phyloP scores from a whole-genome alignment of 352 stramenopile genomes.

The Phytophthora pluvialis region DNA sequence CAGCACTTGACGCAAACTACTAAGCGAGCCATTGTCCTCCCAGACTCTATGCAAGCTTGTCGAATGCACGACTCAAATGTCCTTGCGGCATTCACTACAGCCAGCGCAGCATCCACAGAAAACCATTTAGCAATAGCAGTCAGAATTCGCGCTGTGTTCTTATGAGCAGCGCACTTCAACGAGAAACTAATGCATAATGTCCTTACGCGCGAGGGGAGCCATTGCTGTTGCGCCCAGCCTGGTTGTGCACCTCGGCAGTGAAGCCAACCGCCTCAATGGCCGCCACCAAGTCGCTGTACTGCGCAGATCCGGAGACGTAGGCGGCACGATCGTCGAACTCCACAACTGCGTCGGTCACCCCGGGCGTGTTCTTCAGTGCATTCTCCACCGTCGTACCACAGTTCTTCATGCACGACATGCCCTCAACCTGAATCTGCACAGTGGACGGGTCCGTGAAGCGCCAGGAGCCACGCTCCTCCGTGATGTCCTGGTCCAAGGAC shows the following conservation, averaged over 20 bases:
- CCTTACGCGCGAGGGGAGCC: constrained; percentile 66
- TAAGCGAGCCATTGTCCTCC: constrained; percentile 6
- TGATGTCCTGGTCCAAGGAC: constrained; percentile 72
- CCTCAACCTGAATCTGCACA: constrained; percentile 80
- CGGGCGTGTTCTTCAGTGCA: constrained; percentile 63
- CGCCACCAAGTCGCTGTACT: constrained; percentile 59
- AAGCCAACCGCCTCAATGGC: constrained; percentile 77
- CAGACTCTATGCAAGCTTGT: constrained; percentile 5
- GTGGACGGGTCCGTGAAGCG: constrained; percentile 76
- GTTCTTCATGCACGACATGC: constrained; percentile 96
- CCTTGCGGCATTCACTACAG: constrained; percentile 49
- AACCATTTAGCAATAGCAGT: constrained; percentile 30
- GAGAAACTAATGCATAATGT: constrained; percentile 12
- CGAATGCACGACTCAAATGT: constrained; percentile 30
- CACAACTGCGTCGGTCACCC: constrained; percentile 81
- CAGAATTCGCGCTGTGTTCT: constrained; percentile 37
- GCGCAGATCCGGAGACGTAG: constrained; percentile 71
- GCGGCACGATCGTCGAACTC: constrained; percentile 76
- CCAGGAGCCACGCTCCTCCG: constrained; percentile 72
- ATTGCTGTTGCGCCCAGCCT: constrained; percentile 24
- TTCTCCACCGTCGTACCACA: constrained; percentile 92
- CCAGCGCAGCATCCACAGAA: constrained; percentile 24
- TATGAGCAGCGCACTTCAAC: constrained; percentile 29
- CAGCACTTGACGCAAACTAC: constrained; percentile 26
- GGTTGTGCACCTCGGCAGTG: constrained; percentile 53